Conservation (phyloP, 441 rosid species). For the Syzygium malaccense region DNA sequence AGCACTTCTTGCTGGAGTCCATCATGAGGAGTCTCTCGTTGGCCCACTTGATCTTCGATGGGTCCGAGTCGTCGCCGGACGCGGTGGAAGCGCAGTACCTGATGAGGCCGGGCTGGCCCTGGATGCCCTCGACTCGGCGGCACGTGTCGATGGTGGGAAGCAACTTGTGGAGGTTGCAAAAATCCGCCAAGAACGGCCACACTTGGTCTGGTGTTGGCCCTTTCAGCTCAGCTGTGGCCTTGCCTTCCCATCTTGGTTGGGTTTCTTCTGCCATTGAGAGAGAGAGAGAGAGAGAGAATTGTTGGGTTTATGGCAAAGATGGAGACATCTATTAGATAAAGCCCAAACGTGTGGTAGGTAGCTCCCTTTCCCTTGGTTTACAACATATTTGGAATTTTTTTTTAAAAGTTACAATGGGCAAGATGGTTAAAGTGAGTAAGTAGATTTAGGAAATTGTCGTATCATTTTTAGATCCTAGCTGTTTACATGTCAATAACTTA, state of each 20-base stretch:
- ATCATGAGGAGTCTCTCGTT: conserved; percentile 46
- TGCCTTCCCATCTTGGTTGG: conserved; percentile 42
- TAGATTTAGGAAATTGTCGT: neutral
- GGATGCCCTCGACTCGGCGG: conserved; percentile 34
- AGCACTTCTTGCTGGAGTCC: conserved; percentile 25
- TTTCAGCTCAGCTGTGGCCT: conserved; percentile 23
- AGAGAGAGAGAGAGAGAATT: neutral
- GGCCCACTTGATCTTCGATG: conserved; percentile 23
- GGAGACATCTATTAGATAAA: neutral
- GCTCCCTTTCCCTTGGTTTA: neutral
- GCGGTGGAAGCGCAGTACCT: conserved; percentile 34
- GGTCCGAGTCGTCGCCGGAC: neutral
- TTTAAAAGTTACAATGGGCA: neutral
- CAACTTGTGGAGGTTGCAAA: conserved; percentile 48
- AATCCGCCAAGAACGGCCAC: conserved; percentile 52
- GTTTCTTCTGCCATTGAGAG: conserved; percentile 14
- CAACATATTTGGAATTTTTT: neutral
- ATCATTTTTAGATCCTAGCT: neutral
- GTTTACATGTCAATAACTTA: neutral
- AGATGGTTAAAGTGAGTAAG: neutral
- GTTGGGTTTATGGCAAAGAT: neutral
- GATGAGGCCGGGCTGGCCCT: conserved; percentile 41
- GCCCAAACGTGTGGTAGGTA: neutral
- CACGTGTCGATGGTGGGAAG: conserved; percentile 34
- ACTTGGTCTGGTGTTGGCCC: conserved; percentile 30